Evolutionary conservation across 2,329 filamentous ascomycete species (phyloP), one percentile per base, ranked within the genome.

Genomic region (Exophiala alcalophila): DNA sequence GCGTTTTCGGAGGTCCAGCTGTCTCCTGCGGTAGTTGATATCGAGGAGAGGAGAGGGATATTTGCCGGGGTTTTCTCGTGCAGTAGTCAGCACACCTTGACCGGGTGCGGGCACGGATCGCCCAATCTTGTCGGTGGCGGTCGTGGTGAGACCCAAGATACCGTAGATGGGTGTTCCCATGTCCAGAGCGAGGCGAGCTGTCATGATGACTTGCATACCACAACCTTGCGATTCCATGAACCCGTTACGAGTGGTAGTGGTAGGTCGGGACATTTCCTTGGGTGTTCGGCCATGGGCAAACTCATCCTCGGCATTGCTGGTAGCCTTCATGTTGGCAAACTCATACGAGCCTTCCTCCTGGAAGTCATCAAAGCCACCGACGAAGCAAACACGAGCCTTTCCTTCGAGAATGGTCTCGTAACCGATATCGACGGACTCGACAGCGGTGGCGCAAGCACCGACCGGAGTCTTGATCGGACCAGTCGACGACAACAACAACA

Each of bases 221-320:
- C 89, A 94, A 62, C 92, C 92, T 70, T 98, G 92, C 3, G 94
- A 95, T 70, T 98, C 92, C 92, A 98, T 97, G 76, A 98, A 98
- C 37, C 92, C 92, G 59, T 90, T 92, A 68, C 92, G 80, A 50
- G 92, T 98, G 3, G 92, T 98, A 30, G 92, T 98, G 4, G 90
- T 94, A 4, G 92, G 92, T 50, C 92, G 84, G 21, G 94, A 98
- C 92, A 98, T 98, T 69, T 98, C 92, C 67, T 83, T 81, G 9
- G 92, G 91, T 35, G 92, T 97, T 55, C 92, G 87, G 33, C 92
- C 92, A 61, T 97, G 92, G 7, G 83, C 88, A 58, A 98, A 87
- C 66, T 98, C 94, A 57, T 97, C 90, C 49, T 96, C 85, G 18
- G 91, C 90, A 63, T 97, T 98, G 78, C 90, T 96, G 42, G 92